Conservation (phyloP, 345 rosid species). For the Isatis tinctoria region DNA sequence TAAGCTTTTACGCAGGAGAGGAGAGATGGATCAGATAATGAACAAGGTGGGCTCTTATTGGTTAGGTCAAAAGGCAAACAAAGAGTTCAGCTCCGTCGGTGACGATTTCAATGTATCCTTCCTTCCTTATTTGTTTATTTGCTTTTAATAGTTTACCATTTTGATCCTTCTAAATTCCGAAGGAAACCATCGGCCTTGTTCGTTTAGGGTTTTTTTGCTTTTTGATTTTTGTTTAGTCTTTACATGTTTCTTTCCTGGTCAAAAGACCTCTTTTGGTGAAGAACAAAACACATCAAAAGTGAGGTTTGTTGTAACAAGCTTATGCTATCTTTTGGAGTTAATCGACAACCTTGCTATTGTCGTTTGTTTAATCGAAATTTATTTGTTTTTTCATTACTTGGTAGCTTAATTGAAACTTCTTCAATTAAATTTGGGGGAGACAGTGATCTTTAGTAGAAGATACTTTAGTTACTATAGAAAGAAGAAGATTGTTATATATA, state of each 20-base stretch:
- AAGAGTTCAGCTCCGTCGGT: slow-evolving; percentile 79
- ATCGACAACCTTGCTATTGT: not conserved
- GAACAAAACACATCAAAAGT: not conserved
- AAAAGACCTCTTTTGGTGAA: slow-evolving; percentile 1
- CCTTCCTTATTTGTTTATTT: not conserved
- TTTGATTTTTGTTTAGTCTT: not conserved
- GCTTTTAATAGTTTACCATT: not conserved
- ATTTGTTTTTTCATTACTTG: not conserved
- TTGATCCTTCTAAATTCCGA: not conserved
- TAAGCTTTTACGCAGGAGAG: not conserved
- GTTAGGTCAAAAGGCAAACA: slow-evolving; percentile 70
- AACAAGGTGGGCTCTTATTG: slow-evolving; percentile 91
- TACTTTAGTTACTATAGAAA: not conserved
- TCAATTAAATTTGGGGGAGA: not conserved
- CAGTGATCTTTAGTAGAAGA: not conserved
- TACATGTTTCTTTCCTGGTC: not conserved
- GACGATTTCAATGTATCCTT: slow-evolving; percentile 64
- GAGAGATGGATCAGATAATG: slow-evolving; percentile 76
- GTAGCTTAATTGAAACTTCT: slow-evolving; percentile 14
- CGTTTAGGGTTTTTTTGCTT: not conserved
- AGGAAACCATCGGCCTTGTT: not conserved
- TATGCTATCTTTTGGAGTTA: not conserved
- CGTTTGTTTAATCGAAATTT: not conserved
- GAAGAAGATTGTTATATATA: not conserved
- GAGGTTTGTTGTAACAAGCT: not conserved